Conservation (phyloP, 257 asterid genomes). For the Thymus mandschuricus region DNA sequence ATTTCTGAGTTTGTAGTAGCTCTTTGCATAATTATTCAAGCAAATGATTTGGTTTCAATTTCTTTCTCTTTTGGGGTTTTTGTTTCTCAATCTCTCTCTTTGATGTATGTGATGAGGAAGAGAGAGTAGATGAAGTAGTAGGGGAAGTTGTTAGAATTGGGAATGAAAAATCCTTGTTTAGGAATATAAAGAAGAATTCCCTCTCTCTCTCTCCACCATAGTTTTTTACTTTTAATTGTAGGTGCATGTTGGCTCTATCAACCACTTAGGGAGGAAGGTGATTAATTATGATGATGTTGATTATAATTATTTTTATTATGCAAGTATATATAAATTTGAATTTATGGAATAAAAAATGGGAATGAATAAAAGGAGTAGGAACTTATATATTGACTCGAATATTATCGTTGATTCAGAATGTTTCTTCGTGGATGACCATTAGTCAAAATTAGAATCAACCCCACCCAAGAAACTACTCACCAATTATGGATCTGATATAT, state of each 20-base stretch:
- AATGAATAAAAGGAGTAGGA: conserved; percentile 12
- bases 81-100: neutral
- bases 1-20: conserved; percentile 29
- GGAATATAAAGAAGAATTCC: conserved; percentile 58
- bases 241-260: conserved; percentile 34
- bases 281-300: conserved; percentile 23
- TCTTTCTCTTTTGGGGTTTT: neutral
- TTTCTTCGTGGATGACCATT: conserved; percentile 27
- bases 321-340: neutral
- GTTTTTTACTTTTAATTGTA: conserved; percentile 27
- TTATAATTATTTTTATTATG: conserved; percentile 2
- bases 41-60: conserved; percentile 26
- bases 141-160: conserved; percentile 79
- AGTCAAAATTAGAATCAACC: conserved; percentile 23
- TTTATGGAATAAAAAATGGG: too few species aligned
- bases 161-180: conserved; percentile 65
- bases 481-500: neutral
- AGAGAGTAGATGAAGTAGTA: conserved; percentile 51
- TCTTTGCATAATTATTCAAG: conserved; percentile 25
- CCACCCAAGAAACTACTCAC: conserved; percentile 6
- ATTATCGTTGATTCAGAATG: conserved; percentile 27
- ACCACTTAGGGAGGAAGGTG: conserved; percentile 22
- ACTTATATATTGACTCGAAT: conserved; percentile 28
- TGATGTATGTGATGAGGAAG: conserved; percentile 14
- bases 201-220: conserved; percentile 39